phyloP scores from a whole-genome alignment of 805 yeast genomes.

The Hanseniaspora thailandica region DNA sequence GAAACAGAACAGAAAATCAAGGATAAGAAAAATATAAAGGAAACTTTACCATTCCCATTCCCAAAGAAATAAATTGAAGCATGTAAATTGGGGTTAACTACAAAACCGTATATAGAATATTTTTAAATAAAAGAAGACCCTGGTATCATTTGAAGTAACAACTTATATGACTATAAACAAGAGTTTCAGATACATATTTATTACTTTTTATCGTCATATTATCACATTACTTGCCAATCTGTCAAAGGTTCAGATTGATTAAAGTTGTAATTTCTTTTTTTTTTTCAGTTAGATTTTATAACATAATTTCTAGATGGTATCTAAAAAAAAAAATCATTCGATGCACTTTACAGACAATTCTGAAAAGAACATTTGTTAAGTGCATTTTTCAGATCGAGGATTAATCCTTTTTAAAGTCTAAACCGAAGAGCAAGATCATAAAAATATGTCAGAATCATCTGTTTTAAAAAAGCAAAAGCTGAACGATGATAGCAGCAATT shows the following conservation, averaged over 20 bases:
- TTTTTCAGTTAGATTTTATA: neutral
- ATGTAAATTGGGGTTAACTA: neutral
- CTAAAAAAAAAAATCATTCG: neutral
- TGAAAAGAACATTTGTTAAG: too few species aligned
- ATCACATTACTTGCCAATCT: too few species aligned
- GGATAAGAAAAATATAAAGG: slow-evolving; percentile 41
- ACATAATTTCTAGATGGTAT: neutral
- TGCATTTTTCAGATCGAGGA: too few species aligned
- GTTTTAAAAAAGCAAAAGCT: neutral
- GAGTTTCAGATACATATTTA: neutral
- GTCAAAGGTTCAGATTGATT: too few species aligned
- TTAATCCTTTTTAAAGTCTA: too few species aligned
- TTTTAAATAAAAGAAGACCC: neutral
- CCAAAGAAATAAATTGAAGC: slow-evolving; percentile 23
- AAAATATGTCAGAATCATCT: neutral
- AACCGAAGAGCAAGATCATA: neutral
- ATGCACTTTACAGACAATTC: neutral
- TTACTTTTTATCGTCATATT: neutral
- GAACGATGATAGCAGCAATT: too few species aligned
- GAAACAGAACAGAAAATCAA: slow-evolving; percentile 27
- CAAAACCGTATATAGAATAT: neutral
- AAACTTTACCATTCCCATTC: slow-evolving; percentile 39
- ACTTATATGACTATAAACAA: too few species aligned
- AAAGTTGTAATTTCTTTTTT: too few species aligned
- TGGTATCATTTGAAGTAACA: too few species aligned